Conservation (phyloP, 2,329 filamentous ascomycete species). For the Fusarium musae region DNA sequence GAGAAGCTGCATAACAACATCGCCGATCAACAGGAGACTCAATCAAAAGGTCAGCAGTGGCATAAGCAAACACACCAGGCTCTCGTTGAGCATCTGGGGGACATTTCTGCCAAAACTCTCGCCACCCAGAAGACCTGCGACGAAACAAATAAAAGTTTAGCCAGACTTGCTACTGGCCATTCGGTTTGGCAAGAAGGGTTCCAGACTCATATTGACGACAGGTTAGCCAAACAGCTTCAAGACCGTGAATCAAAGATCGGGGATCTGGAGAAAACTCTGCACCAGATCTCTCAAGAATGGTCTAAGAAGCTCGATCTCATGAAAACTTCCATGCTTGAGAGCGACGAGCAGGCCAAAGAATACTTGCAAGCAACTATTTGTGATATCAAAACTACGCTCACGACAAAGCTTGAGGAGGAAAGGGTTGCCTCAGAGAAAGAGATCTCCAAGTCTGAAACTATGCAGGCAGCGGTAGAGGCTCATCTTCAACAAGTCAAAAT, state of each 20-base stretch:
- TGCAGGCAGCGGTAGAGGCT: constrained; percentile 26
- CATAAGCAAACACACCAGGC: not conserved
- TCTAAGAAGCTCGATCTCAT: constrained; percentile 32
- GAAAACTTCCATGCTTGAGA: constrained; percentile 2
- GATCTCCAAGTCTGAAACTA: constrained; percentile 22
- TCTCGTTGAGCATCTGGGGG: constrained; percentile 9
- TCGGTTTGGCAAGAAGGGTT: constrained; percentile 1
- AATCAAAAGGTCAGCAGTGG: not conserved
- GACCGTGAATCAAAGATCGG: constrained; percentile 35
- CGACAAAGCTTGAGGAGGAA: constrained; percentile 39
- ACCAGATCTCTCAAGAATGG: constrained; percentile 29
- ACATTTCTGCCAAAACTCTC: constrained; percentile 12
- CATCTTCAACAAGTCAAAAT: constrained; percentile 37
- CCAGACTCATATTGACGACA: constrained; percentile 11
- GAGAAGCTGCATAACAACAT: constrained; percentile 12
- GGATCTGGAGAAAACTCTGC: constrained; percentile 38
- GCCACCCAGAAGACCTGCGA: constrained; percentile 28
- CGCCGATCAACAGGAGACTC: not conserved
- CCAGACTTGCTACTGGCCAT: constrained; percentile 11
- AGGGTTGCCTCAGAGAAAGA: constrained; percentile 30
- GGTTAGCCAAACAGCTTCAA: constrained; percentile 33
- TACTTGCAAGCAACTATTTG: constrained; percentile 30
- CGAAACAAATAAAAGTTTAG: constrained; percentile 26
- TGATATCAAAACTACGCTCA: constrained; percentile 37
- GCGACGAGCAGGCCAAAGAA: constrained; percentile 23